Percentiles rank a stretch among this genome's conserved stretches.
These are phyloP conservation scores for Fusarium sp. DNA, from an alignment of 2,329 filamentous ascomycete genomes.

Conservation along the genomic window DNA sequence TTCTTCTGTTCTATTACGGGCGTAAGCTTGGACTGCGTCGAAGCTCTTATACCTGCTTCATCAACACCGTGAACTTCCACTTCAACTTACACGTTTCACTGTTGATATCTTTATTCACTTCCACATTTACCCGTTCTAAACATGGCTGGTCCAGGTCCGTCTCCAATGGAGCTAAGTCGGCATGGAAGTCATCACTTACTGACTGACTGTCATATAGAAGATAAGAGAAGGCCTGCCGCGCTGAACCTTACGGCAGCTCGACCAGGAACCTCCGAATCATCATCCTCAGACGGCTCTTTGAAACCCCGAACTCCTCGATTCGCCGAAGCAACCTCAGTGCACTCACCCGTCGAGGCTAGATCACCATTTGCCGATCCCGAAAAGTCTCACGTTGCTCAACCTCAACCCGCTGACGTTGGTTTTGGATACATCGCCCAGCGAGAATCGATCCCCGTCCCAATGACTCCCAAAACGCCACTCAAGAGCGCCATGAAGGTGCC, in stretches of 20 bases:
- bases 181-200: constrained; percentile 31
- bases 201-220: constrained; percentile 54
- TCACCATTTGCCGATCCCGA: constrained; percentile 72
- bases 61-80: constrained; percentile 20
- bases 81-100: constrained; percentile 17
- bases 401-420: constrained; percentile 86
- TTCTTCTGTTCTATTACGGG: constrained; percentile 50
- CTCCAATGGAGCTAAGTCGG: constrained; percentile 2
- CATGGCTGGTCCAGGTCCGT: constrained; percentile 59
- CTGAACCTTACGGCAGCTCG: constrained; percentile 65
- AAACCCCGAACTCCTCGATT: constrained; percentile 84
- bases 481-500: constrained; percentile 93
- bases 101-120: constrained; percentile 23
- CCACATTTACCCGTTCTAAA: constrained; percentile 39
- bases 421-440: constrained; percentile 87
- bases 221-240: constrained; percentile 68
- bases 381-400: constrained; percentile 66
- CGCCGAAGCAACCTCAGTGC: constrained; percentile 81
- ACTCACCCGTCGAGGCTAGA: constrained; percentile 76
- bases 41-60: constrained; percentile 40
- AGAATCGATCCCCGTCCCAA: constrained; percentile 70
- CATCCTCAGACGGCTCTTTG: constrained; percentile 66
- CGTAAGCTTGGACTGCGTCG: constrained; percentile 47
- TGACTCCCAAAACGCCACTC: constrained; percentile 80
- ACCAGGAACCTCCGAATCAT: constrained; percentile 63